These are phyloP conservation scores for Noccaea caerulescens DNA, from an alignment of 345 rosid genomes.

Conservation along the genomic window DNA sequence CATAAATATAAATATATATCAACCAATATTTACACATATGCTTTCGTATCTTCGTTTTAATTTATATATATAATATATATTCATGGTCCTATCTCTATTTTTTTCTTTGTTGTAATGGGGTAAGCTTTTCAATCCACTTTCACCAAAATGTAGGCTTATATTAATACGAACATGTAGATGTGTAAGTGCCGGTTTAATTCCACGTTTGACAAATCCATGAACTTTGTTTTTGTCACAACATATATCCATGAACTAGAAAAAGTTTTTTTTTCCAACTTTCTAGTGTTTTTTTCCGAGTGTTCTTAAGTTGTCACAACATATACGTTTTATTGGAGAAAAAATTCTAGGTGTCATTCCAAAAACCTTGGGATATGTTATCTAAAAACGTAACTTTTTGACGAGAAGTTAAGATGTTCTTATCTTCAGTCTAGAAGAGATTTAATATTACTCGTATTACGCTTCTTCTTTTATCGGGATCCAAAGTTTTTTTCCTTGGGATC, in stretches of 20 bases:
- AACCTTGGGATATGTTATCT: conserved; percentile 34
- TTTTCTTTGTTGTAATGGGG: background rate
- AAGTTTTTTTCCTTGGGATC: conserved; percentile 35
- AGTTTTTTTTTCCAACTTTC: background rate
- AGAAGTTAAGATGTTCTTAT: conserved; percentile 22
- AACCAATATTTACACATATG: background rate
- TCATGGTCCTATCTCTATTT: conserved; percentile 7
- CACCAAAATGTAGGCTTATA: conserved; percentile 3
- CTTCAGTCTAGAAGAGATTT: background rate
- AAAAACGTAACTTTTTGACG: conserved; percentile 9
- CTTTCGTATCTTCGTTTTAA: background rate
- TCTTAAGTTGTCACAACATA: background rate
- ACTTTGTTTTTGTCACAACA: background rate
- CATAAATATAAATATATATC: background rate
- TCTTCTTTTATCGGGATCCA: conserved; percentile 23
- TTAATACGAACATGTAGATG: background rate
- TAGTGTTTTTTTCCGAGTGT: background rate
- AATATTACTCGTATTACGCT: background rate
- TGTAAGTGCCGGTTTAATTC: background rate
- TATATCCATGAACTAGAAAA: background rate
- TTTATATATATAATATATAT: background rate
- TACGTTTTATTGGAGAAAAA: background rate
- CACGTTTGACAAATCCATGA: conserved; percentile 1
- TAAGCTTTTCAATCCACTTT: background rate
- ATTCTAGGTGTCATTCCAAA: conserved; percentile 19